These are phyloP conservation scores for Edaphochlamys debaryana DNA, from an alignment of 139 green algal species.

Conservation along the genomic window DNA sequence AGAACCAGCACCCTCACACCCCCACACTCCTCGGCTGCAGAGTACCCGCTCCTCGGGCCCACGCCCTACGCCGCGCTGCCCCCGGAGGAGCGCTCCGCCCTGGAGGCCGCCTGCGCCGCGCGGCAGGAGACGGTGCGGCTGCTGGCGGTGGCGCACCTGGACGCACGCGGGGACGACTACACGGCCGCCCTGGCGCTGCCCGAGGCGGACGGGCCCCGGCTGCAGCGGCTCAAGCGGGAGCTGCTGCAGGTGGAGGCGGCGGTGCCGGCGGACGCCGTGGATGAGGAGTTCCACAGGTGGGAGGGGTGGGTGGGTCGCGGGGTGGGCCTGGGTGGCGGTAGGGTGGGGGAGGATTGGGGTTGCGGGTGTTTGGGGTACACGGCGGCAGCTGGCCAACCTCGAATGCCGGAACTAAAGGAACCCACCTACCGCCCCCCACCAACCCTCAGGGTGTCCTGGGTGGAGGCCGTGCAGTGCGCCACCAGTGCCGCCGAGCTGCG, in stretches of 20 bases:
- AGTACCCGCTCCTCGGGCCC: neutral
- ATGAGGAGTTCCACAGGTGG: conserved; percentile 11
- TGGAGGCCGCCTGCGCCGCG: neutral
- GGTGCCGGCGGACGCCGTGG: conserved; percentile 49
- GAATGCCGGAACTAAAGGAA: too few species aligned
- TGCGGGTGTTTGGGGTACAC: too few species aligned
- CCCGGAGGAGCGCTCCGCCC: neutral
- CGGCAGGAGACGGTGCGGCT: conserved; percentile 2
- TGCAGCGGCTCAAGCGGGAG: conserved; percentile 57
- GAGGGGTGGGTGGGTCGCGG: neutral
- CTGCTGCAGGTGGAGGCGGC: conserved; percentile 57
- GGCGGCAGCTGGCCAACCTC: too few species aligned
- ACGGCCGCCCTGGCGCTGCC: neutral
- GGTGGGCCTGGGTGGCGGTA: too few species aligned
- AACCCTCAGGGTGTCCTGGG: conserved; percentile 47
- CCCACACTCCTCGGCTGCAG: too few species aligned
- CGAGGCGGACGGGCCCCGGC: neutral
- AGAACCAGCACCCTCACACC: too few species aligned
- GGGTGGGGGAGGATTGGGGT: too few species aligned
- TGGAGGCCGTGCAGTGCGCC: conserved; percentile 50
- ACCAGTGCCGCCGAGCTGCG: conserved; percentile 49
- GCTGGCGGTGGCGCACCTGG: neutral
- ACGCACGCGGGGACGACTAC: neutral
- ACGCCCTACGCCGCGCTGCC: conserved; percentile 6
- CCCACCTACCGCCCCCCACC: too few species aligned